These are phyloP conservation scores for Globisporangium acanthophoron DNA, from an alignment of 352 stramenopile species.

Conservation along the genomic window DNA sequence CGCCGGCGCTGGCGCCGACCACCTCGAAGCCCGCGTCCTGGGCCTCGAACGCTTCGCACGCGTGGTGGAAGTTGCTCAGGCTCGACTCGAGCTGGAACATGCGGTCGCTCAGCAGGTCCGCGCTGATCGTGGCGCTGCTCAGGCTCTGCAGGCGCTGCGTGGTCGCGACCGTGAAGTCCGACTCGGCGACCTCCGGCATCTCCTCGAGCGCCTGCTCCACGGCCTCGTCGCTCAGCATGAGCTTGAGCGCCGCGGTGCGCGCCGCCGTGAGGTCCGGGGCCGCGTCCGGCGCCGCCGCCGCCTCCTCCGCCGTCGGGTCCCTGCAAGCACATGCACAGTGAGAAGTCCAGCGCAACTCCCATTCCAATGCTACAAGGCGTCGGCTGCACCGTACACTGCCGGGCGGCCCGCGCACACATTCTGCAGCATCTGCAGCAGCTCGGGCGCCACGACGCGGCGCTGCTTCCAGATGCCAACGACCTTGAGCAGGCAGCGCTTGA, in stretches of 20 bases:
- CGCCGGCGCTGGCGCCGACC: conserved; percentile 22
- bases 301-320: conserved; percentile 19
- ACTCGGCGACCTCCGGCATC: conserved; percentile 61
- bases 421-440: conserved; percentile 56
- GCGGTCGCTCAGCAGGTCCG: conserved; percentile 80
- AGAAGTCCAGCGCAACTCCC: too few relatives aligned
- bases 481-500: conserved; percentile 83
- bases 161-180: conserved; percentile 33
- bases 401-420: conserved; percentile 73
- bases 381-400: conserved; percentile 21
- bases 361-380: too few relatives aligned
- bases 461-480: conserved; percentile 86
- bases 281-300: conserved; percentile 12
- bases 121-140: conserved; percentile 75
- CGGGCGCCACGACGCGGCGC: conserved; percentile 46
- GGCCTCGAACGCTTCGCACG: conserved; percentile 35
- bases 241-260: conserved; percentile 22
- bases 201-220: conserved; percentile 56
- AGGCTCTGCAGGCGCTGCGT: conserved; percentile 58
- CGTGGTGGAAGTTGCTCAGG: conserved; percentile 67
- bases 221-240: conserved; percentile 31
- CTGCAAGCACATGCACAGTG: conserved; percentile 9
- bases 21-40: conserved; percentile 15
- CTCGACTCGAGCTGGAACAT: conserved; percentile 87
- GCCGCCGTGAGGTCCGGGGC: conserved; percentile 23